Base-by-base conservation (phyloP, 192 early-diverging fungal species). In the Gaertneriomyces sp. region DNA sequence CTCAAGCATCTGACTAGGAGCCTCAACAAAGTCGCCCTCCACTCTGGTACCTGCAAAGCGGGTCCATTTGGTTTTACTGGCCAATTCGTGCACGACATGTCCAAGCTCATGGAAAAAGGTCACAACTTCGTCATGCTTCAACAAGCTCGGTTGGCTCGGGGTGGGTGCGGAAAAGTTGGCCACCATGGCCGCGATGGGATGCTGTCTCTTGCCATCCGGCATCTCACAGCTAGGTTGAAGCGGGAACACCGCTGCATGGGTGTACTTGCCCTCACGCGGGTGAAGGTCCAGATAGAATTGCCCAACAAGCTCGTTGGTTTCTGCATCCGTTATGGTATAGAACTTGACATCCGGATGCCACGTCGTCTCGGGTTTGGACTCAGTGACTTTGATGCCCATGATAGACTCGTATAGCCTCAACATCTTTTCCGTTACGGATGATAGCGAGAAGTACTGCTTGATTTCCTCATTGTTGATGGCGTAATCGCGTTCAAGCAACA, bases 101-200 rank as follows among this genome's bases (percentile, higher is more conserved):
- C 89, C 92, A 66, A 94, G 81, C 74, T 94, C 92, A 64, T 94
- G 92, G 81, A 91, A 89, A 53, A 89, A 84, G 4, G 92, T 94
- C 42, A 80, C 79, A 11, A 90, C 88, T 73, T 94, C 91, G 60
- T 72, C 76, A 70, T 94, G 92, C 70, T 88, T 88, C 38, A 93
- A 79, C 46, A 93, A 70, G 8, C 89, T 86, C 25, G 91, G 92
- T 17, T 81, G 76, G 11, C 77, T 77, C 2, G 80, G 51, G 9
- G 89, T 87, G 1, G 84, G 82, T 42, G 76, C 58, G 25, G 51
- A 60, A 49, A 81, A 81, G 57, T 54, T 79, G 25, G 72, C 63
- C 3, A 74, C 88, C 88, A 90, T 88, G 39, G 85, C 89, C 3
- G 87, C 85, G 50, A 86, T 82, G 10, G 89, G 88, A 59, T 77